Base-by-base conservation (phyloP, 2,329 filamentous ascomycete genomes). In the Hansfordia pulvinata region DNA sequence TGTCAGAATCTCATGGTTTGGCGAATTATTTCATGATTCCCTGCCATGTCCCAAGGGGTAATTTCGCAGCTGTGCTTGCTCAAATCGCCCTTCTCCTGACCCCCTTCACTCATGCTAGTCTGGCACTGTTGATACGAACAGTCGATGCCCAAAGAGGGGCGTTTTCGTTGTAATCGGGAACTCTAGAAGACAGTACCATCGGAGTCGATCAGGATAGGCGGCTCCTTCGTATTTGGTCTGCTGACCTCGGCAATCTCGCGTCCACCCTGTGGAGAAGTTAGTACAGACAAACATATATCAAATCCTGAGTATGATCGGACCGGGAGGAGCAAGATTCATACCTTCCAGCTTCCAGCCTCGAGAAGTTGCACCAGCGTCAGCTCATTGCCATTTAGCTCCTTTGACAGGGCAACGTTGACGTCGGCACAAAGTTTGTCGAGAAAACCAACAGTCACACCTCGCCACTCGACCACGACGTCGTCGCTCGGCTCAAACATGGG, bases 161-260 rank as follows among this genome's bases (percentile, higher is more conserved):
- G n/a, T n/a, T n/a, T n/a, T n/a, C n/a, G n/a, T n/a, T n/a, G n/a
- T n/a, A n/a, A n/a, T n/a, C n/a, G n/a, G n/a, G n/a, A n/a, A n/a
- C n/a, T n/a, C n/a, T 73, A 93, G 50, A 98, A 96, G 38, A 98
- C 83, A 14, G 90, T 96, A 35, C 90, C 90, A 50, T 98, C 90
- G 37, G 84, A 93, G 39, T 93, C 69, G 42, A 96, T 94, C 57
- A 94, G 76, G 46, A 98, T 96, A 4, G 90, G 90, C 17, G 88
- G 84, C 50, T 93, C 84, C 57, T 90, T 93, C 27, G 90, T 96
- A 45, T 94, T 96, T 13, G 90, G 90, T 40, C 90, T 69, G 40
- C 84, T 88, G 37, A 94, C 84, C 58, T 94, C 88, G 35, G 90
- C 90, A 49, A 96, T 80, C 57, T 96, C 90, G 46, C 90, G 76